Conservation (phyloP, 2,329 filamentous ascomycete species). For the Sclerotinia borealis region DNA sequence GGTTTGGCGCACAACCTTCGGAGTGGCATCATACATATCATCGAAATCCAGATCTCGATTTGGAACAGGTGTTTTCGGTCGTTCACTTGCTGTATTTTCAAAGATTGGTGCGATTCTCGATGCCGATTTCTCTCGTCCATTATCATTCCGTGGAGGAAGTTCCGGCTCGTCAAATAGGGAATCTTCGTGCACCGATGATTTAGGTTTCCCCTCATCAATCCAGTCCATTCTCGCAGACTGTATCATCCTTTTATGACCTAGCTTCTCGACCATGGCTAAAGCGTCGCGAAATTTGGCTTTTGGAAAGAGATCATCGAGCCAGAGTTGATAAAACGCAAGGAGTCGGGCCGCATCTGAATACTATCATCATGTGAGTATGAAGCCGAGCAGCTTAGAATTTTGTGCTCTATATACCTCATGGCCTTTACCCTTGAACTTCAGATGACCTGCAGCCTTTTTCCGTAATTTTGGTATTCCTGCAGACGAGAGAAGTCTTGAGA, state of each 20-base stretch:
- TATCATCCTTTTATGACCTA: constrained; percentile 78
- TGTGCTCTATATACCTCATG: constrained; percentile 59
- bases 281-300: constrained; percentile 92
- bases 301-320: constrained; percentile 94
- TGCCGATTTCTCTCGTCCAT: constrained; percentile 28
- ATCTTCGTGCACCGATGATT: constrained; percentile 28
- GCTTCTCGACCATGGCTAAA: constrained; percentile 83
- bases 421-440: constrained; percentile 87
- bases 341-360: constrained; percentile 79
- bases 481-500: constrained; percentile 67
- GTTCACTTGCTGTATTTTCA: constrained; percentile 23
- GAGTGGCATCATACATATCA: constrained; percentile 49
- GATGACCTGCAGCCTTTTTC: constrained; percentile 57
- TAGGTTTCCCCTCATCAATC: constrained; percentile 71
- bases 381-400: too few species aligned
- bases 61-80: constrained; percentile 31
- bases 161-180: constrained; percentile 26
- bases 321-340: constrained; percentile 87
- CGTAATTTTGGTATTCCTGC: constrained; percentile 79
- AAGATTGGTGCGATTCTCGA: constrained; percentile 37
- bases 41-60: constrained; percentile 38
- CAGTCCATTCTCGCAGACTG: constrained; percentile 70
- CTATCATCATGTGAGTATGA: constrained; percentile 37
- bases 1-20: constrained; percentile 27
- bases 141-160: constrained; percentile 26